phyloP scores from a whole-genome alignment of 2,329 filamentous ascomycete genomes.

The Corniculantispora saksenae region DNA sequence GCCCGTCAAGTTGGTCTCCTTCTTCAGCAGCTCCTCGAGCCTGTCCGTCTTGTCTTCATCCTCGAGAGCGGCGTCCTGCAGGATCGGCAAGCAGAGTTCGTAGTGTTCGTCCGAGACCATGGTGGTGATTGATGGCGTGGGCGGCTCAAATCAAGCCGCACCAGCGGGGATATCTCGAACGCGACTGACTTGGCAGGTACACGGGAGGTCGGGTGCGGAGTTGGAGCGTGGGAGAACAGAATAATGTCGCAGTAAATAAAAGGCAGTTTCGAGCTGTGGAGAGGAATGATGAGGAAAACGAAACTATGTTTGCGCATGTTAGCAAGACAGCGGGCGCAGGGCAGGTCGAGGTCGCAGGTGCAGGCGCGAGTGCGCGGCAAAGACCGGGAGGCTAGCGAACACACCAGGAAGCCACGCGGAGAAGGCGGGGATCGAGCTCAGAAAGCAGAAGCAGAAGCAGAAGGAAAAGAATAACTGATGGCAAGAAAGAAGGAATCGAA shows the following conservation, averaged over 20 bases:
- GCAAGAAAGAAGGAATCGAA: neutral
- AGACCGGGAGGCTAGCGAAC: neutral
- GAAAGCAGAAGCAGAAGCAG: neutral
- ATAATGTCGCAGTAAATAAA: neutral
- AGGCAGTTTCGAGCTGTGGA: neutral
- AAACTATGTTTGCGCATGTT: neutral
- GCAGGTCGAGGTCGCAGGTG: neutral
- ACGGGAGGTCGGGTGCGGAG: neutral
- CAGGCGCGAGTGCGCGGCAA: slow-evolving; percentile 16
- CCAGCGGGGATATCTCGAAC: slow-evolving; percentile 1
- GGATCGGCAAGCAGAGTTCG: slow-evolving; percentile 84
- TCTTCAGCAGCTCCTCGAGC: slow-evolving; percentile 81
- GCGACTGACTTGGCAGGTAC: slow-evolving; percentile 1
- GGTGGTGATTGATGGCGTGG: slow-evolving; percentile 28
- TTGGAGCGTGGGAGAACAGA: neutral
- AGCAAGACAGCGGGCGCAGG: neutral
- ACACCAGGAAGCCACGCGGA: slow-evolving; percentile 4
- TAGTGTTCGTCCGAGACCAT: slow-evolving; percentile 95
- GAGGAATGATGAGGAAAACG: neutral
- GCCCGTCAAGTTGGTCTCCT: slow-evolving; percentile 74
- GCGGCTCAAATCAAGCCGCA: slow-evolving; percentile 3
- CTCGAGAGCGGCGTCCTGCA: slow-evolving; percentile 79
- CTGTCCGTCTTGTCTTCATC: slow-evolving; percentile 96
- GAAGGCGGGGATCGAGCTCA: slow-evolving; percentile 1
- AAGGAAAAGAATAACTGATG: neutral